phyloP scores from a whole-genome alignment of 805 yeast genomes.

The Candida insectorum region DNA sequence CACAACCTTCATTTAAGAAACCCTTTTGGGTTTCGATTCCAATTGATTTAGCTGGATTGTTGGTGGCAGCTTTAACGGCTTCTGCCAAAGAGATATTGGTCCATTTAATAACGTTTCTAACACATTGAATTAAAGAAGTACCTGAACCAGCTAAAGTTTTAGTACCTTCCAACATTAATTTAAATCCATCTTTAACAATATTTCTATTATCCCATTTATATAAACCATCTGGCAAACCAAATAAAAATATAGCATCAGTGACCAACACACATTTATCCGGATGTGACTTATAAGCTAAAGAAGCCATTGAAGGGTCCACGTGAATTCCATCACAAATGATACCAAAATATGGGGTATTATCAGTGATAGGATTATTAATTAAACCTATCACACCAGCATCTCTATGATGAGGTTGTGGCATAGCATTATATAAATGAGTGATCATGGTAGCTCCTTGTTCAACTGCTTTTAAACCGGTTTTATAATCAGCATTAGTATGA shows the following conservation, averaged over 20 bases:
- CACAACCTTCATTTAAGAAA: constrained; percentile 48
- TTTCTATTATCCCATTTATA: constrained; percentile 50
- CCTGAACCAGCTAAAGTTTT: constrained; percentile 61
- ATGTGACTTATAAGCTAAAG: constrained; percentile 47
- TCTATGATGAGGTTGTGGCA: constrained; percentile 60
- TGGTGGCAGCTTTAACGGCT: constrained; percentile 56
- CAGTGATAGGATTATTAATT: constrained; percentile 26
- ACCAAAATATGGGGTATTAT: constrained; percentile 46
- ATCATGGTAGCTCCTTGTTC: constrained; percentile 55
- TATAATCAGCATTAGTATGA: constrained; percentile 42
- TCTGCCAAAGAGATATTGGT: constrained; percentile 43
- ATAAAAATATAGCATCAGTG: constrained; percentile 57
- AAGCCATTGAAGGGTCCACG: constrained; percentile 52
- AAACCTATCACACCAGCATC: constrained; percentile 57
- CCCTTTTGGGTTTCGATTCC: constrained; percentile 46
- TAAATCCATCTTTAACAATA: constrained; percentile 46
- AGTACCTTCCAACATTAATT: constrained; percentile 48
- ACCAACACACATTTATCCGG: constrained; percentile 54
- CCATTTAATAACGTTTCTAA: constrained; percentile 51
- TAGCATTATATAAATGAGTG: constrained; percentile 60
- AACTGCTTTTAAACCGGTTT: constrained; percentile 41
- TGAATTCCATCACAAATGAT: constrained; percentile 58
- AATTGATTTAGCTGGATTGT: constrained; percentile 50
- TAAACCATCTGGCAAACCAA: constrained; percentile 56
- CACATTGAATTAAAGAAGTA: constrained; percentile 49